phyloP scores from a whole-genome alignment of 139 green algal genomes.

The Chlorella vulgaris region DNA sequence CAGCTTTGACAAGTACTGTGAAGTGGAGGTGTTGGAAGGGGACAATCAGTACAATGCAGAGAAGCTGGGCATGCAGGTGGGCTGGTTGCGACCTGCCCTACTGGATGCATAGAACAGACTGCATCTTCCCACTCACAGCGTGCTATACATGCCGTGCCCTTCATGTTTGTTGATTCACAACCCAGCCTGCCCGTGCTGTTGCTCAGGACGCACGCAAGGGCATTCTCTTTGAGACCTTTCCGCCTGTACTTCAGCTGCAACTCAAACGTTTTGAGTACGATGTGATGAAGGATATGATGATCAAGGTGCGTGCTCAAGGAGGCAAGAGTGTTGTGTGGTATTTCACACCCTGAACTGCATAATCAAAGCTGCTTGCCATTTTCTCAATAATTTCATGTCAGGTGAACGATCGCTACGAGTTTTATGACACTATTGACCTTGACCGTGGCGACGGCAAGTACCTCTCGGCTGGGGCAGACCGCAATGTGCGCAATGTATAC shows the following conservation, averaged over 20 bases:
- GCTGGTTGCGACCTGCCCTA: neutral
- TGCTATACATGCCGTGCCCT: neutral
- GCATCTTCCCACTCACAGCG: no score
- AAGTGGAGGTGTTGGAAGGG: constrained; percentile 81
- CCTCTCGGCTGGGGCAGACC: constrained; percentile 66
- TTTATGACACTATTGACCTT: constrained; percentile 90
- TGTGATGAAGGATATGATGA: constrained; percentile 79
- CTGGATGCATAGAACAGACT: no score
- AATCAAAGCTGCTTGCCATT: no score
- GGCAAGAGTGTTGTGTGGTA: no score
- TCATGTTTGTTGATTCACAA: neutral
- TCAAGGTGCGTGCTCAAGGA: constrained; percentile 86
- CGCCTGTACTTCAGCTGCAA: constrained; percentile 96
- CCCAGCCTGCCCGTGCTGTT: neutral
- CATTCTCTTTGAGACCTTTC: constrained; percentile 90
- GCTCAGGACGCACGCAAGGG: constrained; percentile 91
- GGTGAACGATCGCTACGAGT: constrained; percentile 98
- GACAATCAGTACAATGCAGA: constrained; percentile 97
- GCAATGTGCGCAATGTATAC: constrained; percentile 84
- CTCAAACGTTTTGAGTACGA: constrained; percentile 99
- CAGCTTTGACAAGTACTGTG: constrained; percentile 82
- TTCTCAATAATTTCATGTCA: constrained; percentile 55
- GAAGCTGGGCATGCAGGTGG: constrained; percentile 83
- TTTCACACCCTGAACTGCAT: no score
- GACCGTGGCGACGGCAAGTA: constrained; percentile 77